Evolutionary conservation across 1,284 basidiomycete genomes (phyloP), one percentile per base, ranked within the genome.

Genomic region (Xanthoconium separans): DNA sequence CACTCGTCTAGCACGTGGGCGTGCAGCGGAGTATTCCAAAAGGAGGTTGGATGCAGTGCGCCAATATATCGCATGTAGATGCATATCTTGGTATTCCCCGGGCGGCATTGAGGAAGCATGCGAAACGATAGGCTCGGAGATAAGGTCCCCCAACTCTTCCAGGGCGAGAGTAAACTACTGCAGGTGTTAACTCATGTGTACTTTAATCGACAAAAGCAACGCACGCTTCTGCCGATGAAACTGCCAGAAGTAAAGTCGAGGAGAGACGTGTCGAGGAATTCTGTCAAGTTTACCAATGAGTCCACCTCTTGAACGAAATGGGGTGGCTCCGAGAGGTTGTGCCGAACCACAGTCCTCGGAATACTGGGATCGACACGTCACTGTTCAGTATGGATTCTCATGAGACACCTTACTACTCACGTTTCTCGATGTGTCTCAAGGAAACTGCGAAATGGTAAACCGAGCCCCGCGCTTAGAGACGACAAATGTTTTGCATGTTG

Each of bases 1-100:
- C 3, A 70, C 15, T 33, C 40, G 55, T 50, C 47, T 54, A 16
- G 54, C 56, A 13, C 56, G 70, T 10, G 53, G 57, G 34, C 66
- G 65, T n/a, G 63, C 59, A 31, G 68, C 65, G 7, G 67, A 69
- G 50, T 71, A 72, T 53, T 71, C 70, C 30, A 69, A 51, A n/a
- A 72, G 61, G 13, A 69, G 66, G 42, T 69, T 69, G 8, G 70
- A 69, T 1, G 68, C 37, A 4, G 65, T 67, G 34, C 67, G 70
- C 58, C 58, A 67, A 48, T 61, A 68, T 49, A 72, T 61, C 6
- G 62, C 69, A 37, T 59, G 50, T 15, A 69, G 49, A 24, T 51
- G 66, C 15, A 44, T 42, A 11, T 65, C 57, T 15, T 51, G 58
- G 18, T 46, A n/a, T 1, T 47, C 30, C 39, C 33, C 44, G 6